A percentile compares a stretch with the other conserved stretches of the same genome.
Evolutionary conservation across 2,329 filamentous ascomycete species (phyloP).

Genomic region (Arthrobotrys musiformis): DNA sequence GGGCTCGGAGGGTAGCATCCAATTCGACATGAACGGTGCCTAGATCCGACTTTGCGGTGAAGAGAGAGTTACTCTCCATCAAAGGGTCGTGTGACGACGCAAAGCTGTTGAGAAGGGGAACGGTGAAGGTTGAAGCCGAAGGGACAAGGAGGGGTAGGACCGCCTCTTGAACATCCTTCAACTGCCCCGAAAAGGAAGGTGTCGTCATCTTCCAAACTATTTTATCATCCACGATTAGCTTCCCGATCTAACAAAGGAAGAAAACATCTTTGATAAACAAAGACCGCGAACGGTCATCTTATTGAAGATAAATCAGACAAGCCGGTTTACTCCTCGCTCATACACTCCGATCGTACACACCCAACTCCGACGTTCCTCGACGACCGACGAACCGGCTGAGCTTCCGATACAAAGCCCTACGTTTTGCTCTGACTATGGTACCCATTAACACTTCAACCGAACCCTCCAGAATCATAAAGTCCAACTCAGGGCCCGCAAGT

Average conservation of each 20-base stretch:
- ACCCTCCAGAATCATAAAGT: conserved; percentile 45
- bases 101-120: conserved; percentile 58
- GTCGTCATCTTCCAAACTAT: conserved; percentile 37
- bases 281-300: background rate
- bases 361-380: conserved; percentile 54
- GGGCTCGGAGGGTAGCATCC: conserved; percentile 51
- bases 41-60: conserved; percentile 56
- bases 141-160: conserved; percentile 57
- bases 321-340: conserved; percentile 57
- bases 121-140: conserved; percentile 55
- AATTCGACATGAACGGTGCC: conserved; percentile 57
- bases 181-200: conserved; percentile 42
- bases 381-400: conserved; percentile 53
- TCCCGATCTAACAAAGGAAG: background rate
- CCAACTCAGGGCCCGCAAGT: conserved; percentile 37
- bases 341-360: conserved; percentile 56
- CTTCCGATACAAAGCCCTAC: conserved; percentile 55
- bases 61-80: conserved; percentile 57
- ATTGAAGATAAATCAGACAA: conserved; percentile 50
- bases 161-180: conserved; percentile 42
- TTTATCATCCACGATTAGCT: conserved; percentile 6
- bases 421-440: conserved; percentile 26
- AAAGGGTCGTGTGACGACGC: conserved; percentile 57
- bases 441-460: conserved; percentile 36
- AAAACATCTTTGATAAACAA: background rate